These are phyloP conservation scores for Aspergillus vadensis DNA, from an alignment of 2,329 filamentous ascomycete species.

Conservation along the genomic window DNA sequence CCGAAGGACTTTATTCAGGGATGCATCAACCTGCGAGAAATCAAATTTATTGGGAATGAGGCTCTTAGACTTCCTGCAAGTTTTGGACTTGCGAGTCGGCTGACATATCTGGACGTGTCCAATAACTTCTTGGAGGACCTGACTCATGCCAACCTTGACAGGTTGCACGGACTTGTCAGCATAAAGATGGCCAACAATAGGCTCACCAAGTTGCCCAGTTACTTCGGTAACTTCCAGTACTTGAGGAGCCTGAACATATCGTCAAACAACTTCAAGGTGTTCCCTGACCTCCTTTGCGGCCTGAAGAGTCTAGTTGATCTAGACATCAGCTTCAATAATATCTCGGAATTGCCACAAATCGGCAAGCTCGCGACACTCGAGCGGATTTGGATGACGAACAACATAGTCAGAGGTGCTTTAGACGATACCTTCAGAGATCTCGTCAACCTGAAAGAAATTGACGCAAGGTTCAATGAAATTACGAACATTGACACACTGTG, in stretches of 20 bases:
- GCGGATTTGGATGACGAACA: slow-evolving; percentile 93
- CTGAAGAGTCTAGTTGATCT: slow-evolving; percentile 84
- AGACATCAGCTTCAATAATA: slow-evolving; percentile 95
- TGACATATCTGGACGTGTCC: slow-evolving; percentile 90
- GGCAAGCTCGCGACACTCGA: slow-evolving; percentile 78
- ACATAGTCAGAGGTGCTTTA: slow-evolving; percentile 75
- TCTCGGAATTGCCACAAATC: slow-evolving; percentile 76
- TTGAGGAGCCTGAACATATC: slow-evolving; percentile 87
- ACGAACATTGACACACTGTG: slow-evolving; percentile 86
- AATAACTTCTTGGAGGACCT: slow-evolving; percentile 90
- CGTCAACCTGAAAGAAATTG: slow-evolving; percentile 79
- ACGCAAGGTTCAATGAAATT: slow-evolving; percentile 90
- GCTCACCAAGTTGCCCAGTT: slow-evolving; percentile 73
- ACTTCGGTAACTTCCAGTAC: slow-evolving; percentile 77
- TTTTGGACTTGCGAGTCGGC: slow-evolving; percentile 73
- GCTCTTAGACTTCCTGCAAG: slow-evolving; percentile 82
- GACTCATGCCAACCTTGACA: slow-evolving; percentile 78
- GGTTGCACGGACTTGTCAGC: slow-evolving; percentile 75
- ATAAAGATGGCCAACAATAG: slow-evolving; percentile 94
- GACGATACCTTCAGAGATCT: slow-evolving; percentile 73
- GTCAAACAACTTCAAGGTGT: slow-evolving; percentile 84
- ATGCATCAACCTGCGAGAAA: slow-evolving; percentile 86
- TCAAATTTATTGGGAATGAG: slow-evolving; percentile 95
- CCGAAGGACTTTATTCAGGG: slow-evolving; percentile 96
- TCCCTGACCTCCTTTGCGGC: slow-evolving; percentile 82